These are phyloP conservation scores for Maudiozyma humilis DNA, from an alignment of 1,139 yeast species.

Conservation along the genomic window DNA sequence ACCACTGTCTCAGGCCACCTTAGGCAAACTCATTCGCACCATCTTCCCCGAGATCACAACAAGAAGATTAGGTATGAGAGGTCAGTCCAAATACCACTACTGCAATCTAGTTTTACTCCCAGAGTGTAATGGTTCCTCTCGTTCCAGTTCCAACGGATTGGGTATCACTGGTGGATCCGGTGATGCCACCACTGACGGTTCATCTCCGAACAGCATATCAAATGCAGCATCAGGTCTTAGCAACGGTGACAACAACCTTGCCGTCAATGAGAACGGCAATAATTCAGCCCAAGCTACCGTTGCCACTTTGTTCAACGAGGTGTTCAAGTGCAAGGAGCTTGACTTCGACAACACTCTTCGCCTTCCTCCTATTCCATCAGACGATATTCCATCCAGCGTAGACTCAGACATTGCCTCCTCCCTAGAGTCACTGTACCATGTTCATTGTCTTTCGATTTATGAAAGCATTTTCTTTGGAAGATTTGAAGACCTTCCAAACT, in stretches of 20 bases:
- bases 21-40: slow-evolving; percentile 72
- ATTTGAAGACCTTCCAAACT: slow-evolving; percentile 3
- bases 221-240: not conserved
- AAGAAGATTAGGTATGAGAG: slow-evolving; percentile 77
- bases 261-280: not conserved
- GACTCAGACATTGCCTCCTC: slow-evolving; percentile 13
- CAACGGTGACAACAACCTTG: not conserved
- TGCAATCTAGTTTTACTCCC: slow-evolving; percentile 61
- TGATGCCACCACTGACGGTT: not conserved
- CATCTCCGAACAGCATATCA: not conserved
- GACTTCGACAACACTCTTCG: slow-evolving; percentile 3
- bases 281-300: not conserved
- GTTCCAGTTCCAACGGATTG: not conserved
- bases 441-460: slow-evolving; percentile 12
- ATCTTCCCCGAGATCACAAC: slow-evolving; percentile 72
- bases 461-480: slow-evolving; percentile 9
- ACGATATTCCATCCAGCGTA: slow-evolving; percentile 6
- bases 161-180: not conserved
- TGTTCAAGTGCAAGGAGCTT: slow-evolving; percentile 2
- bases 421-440: slow-evolving; percentile 13
- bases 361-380: slow-evolving; percentile 9
- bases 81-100: slow-evolving; percentile 82
- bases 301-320: slow-evolving; percentile 1
- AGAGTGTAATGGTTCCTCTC: not conserved
- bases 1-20: slow-evolving; percentile 80